Conservation (phyloP, 768 basidiomycete genomes). For the Cyathus striatus region DNA sequence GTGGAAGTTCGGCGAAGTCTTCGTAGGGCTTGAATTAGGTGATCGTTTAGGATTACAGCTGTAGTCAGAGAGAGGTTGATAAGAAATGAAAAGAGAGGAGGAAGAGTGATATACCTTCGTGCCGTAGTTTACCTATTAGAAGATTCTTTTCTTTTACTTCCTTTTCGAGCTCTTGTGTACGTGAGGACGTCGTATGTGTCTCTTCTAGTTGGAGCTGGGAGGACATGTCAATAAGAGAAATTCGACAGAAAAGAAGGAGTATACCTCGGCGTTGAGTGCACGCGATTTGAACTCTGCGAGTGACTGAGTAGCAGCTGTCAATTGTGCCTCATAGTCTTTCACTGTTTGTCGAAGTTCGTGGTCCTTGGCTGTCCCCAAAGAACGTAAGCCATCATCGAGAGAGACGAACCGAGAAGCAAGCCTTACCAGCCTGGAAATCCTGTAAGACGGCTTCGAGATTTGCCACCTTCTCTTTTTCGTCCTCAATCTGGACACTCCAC, state of each 20-base stretch:
- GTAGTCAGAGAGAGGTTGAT: slow-evolving; percentile 1
- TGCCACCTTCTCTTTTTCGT: slow-evolving; percentile 65
- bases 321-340: slow-evolving; percentile 73
- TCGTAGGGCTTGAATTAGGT: slow-evolving; percentile 95
- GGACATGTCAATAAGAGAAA: slow-evolving; percentile 3
- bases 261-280: slow-evolving; percentile 83
- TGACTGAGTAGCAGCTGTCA: slow-evolving; percentile 63
- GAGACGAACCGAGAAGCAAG: background rate
- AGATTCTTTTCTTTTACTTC: slow-evolving; percentile 94
- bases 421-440: slow-evolving; percentile 90
- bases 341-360: slow-evolving; percentile 85
- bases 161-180: slow-evolving; percentile 72
- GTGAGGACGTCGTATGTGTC: slow-evolving; percentile 56
- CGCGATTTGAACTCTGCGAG: slow-evolving; percentile 90
- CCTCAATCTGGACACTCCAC: slow-evolving; percentile 52
- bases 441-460: slow-evolving; percentile 92
- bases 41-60: slow-evolving; percentile 98
- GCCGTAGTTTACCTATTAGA: slow-evolving; percentile 92
- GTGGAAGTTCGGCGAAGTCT: slow-evolving; percentile 82
- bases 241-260: background rate
- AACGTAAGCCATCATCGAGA: background rate
- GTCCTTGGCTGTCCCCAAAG: slow-evolving; percentile 64
- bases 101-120: slow-evolving; percentile 64
- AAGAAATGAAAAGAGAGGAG: background rate
- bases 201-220: slow-evolving; percentile 74